Base-by-base conservation (phyloP, 2,329 filamentous ascomycete species). In the Metarhizium guizhouense region DNA sequence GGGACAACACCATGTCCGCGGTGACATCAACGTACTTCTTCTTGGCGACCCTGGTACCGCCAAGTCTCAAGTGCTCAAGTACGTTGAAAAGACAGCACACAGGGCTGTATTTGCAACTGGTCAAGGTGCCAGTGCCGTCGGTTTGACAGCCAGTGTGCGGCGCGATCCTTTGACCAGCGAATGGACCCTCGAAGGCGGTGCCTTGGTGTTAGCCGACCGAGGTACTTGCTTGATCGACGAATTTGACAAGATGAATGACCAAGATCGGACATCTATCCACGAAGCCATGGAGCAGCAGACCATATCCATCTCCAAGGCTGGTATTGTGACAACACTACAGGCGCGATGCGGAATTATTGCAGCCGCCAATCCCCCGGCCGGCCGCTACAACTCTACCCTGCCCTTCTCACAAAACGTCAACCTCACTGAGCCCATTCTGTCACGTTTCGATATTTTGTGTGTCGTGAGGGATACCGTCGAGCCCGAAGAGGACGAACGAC, bases 201-300 rank as follows among this genome's bases (percentile, higher is more conserved):
- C 94, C 4, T 79, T 99, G 11, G 94, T 99, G 65, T 83, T 99
- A 55, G 94, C 94, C 16, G 94, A 99, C 70, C 87, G 90, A 61
- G 94, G 94, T 45, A 96, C 90, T 16, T 97, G 94, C 67, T 79
- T 99, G 34, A 99, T 99, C 60, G 94, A 99, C 65, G 94, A 99
- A 73, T 99, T 99, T 65, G 94, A 99, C 81, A 99, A 99, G 80
- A 99, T 99, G 94, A 97, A 97, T 70, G 94, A 99, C 69, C 91
- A 97, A 68, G 94, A 99, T 71, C 85, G 94, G 61, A 97, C 94
- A 1, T 96, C 91, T 7, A 99, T 99, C 63, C 94, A 99, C 80
- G 94, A 99, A 78, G 94, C 94, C 58, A 99, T 99, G 94, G 94
- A 99, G 72, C 94, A 99, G 73, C 94, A 99, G 74, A 99, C 94